Base-by-base conservation (phyloP, 768 basidiomycete genomes). In the Hortiboletus campestris region DNA sequence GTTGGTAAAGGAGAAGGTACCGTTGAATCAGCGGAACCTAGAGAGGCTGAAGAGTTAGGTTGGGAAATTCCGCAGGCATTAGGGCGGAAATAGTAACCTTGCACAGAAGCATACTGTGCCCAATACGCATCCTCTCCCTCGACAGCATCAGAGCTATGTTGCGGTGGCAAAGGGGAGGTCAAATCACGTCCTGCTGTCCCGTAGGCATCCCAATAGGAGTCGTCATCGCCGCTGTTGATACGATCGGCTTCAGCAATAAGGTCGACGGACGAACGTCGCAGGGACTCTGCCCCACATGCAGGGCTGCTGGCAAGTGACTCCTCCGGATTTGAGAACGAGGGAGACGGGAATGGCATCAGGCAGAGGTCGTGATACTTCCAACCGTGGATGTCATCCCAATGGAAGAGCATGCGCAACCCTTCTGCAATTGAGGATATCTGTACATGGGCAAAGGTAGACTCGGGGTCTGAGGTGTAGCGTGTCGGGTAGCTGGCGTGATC, bases 351-450 rank as follows among this genome's bases (percentile, higher is more conserved):
- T 12, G 88, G 88, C 85, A 90, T 88, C 63, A 80, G 66, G 36
- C 79, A 75, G 35, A 80, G 70, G 68, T 89, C 85, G 70, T 88
- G 86, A 64, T 88, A 91, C 64, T 76, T 83, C 89, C 89, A 91
- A 22, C 69, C 71, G 11, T 74, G 71, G 7, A 44, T 41, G 19
- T 71, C 72, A 65, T 88, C 81, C 85, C 85, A 89, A 35, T 80
- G 82, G 67, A 91, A 89, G 60, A 89, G 73, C 46, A 91, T 75
- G 58, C 87, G 80, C 58, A 88, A 71, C 2, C 71, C 76, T 39
- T 71, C 60, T 28, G 56, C 51, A 19, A 55, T 50, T 10, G 72
- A 59, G 54, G 76, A 74, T 74, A 84, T 72, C 63, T 76, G 71
- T 53, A 74, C 82, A 69, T 88, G 84, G 17, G 87, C 85, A 64